Evolutionary conservation across 1,139 yeast species (phyloP), one percentile per base, ranked within the genome.

Genomic region (Blastobotrys raffinosifermentans): DNA sequence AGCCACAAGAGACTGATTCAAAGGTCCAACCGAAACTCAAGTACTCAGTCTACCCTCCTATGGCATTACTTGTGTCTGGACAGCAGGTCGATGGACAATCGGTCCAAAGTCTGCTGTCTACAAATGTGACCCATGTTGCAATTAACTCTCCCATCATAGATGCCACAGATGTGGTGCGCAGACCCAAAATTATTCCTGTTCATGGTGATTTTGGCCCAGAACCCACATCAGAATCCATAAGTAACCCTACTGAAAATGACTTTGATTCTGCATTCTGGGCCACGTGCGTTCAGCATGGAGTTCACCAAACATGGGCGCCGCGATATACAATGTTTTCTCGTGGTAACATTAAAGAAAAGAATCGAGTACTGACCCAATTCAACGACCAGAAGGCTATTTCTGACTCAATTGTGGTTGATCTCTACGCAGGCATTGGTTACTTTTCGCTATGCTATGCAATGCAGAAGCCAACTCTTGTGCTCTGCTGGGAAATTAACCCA

Each of bases 381-480:
- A 43, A 5, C 49, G 57, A 18, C 2, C 50, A 54, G 30, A 18
- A 27, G 0, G 38, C 44, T 9, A 61, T 77, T 2, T 41, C 50
- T 6, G 65, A 55, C 6, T 61, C 67, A 0, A 67, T 66, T 21
- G 75, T 81, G 0, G 64, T 81, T 4, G 96, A 86, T 53, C 54
- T 86, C 41, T 86, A 85, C 55, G 77, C 84, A 20, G 96, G 96
- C 0, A 85, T 86, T 36, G 96, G 96, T 1, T 86, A 86, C 57
- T 86, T 86, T 56, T 73, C 89, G 3, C 61, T 86, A 23, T 72
- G 85, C 31, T 86, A 86, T 51, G 64, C 83, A 33, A 64, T 63
- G 34, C 66, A 69, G 26, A 70, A 72, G 0, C 86, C 84, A 1
- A 44, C 55, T 9, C 62, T 63, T 13, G 62, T 83, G 0, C 70